A percentile compares a stretch with the other conserved stretches of the same genome.
Conservation (phyloP, 768 basidiomycete genomes). For the Amanita pallidorosea region DNA sequence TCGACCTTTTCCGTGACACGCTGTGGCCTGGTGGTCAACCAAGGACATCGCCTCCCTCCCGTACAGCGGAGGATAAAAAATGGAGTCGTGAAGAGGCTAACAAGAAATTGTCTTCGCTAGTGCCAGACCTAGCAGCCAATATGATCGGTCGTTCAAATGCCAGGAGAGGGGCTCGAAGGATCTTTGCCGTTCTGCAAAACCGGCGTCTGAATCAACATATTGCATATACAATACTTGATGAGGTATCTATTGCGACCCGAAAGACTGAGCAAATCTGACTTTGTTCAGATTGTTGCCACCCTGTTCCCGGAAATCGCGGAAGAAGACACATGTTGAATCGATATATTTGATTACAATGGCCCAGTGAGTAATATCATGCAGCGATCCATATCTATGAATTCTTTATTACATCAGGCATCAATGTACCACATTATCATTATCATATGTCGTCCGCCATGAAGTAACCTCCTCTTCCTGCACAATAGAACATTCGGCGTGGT, state of each 20-base stretch:
- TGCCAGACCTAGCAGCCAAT: constrained; percentile 93
- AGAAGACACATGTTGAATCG: not conserved
- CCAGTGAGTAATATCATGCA: not conserved
- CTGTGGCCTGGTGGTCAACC: constrained; percentile 84
- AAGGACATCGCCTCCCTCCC: constrained; percentile 45
- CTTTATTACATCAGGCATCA: not conserved
- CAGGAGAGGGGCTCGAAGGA: constrained; percentile 80
- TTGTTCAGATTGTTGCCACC: constrained; percentile 39
- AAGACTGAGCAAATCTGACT: not conserved
- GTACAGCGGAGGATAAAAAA: constrained; percentile 72
- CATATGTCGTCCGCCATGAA: not conserved
- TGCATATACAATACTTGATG: constrained; percentile 79
- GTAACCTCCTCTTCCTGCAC: not conserved
- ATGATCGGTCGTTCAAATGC: constrained; percentile 98
- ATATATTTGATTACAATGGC: not conserved
- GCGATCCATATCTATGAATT: not conserved
- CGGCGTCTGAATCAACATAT: constrained; percentile 91
- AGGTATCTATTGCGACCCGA: constrained; percentile 35
- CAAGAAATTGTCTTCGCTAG: constrained; percentile 78
- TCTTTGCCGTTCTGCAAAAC: constrained; percentile 92
- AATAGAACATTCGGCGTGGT: not conserved
- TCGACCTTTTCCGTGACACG: constrained; percentile 58
- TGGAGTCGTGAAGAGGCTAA: constrained; percentile 82
- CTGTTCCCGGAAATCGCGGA: constrained; percentile 43
- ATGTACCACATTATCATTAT: constrained; percentile 2